Evolutionary conservation across 2,329 filamentous ascomycete genomes (phyloP), one percentile per base, ranked within the genome.

Genomic region (Aureobasidium sp.): DNA sequence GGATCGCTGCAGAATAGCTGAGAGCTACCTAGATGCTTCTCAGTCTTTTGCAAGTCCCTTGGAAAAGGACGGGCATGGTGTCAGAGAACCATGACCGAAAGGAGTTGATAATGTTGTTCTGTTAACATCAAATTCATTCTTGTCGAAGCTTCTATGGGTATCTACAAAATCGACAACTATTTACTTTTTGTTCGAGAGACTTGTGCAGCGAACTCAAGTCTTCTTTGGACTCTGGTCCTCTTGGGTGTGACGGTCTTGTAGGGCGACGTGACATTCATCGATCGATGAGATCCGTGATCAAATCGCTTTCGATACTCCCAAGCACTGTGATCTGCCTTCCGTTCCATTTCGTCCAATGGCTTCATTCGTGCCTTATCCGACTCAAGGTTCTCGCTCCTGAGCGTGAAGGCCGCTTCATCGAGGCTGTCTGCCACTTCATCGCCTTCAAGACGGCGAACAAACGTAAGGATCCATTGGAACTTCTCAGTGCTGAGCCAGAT

Each of bases 361-460:
- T 51, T 15, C 34, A 49, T 42, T 2, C 11, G 15, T 41, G n/a
- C 20, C 15, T n/a, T 11, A 20, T 12, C 34, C 31, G 22, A n/a
- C 12, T 56, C 51, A 5, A 47, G 20, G 27, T 62, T 62, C 8
- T 56, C 34, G 15, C 14, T 39, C 36, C 60, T 58, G 31, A 55
- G 31, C 8, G 36, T 42, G 45, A 58, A 62, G 6, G 45, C 67
- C 2, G 67, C 41, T 14, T 62, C 55, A 48, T 75, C 72, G 12
- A 76, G 64, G 44, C 68, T 65, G 11, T 68, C 66, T 12, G 78
- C 76, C 6, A 78, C 72, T 22, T 75, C 71, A 4, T 70, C 63
- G 0, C 78, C 77, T 64, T 83, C 81, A 15, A 77, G 67, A 29
- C 71, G 64, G 37, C 67, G 65, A 22, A 82, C 75, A n/a, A 77